Conservation (phyloP, 1,139 yeast genomes). For the Debaryomyces nepalensis region DNA sequence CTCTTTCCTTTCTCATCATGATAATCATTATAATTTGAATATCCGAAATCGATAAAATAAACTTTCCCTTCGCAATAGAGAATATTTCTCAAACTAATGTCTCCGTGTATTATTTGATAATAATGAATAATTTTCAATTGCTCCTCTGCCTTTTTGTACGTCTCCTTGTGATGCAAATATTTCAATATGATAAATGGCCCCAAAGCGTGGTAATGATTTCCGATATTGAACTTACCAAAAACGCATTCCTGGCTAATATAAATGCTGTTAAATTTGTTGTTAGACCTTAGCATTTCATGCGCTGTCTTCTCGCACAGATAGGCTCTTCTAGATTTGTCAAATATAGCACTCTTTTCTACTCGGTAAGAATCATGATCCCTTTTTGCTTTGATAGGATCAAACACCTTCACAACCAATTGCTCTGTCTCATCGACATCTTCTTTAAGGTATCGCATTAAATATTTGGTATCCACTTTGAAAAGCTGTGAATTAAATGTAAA, state of each 20-base stretch:
- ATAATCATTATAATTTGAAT: not conserved
- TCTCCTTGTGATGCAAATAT: too few relatives aligned
- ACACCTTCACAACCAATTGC: constrained; percentile 2
- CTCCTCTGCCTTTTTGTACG: not conserved
- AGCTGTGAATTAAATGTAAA: not conserved
- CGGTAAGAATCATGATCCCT: not conserved
- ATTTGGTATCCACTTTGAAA: not conserved
- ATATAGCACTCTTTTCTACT: too few relatives aligned
- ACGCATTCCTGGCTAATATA: not conserved
- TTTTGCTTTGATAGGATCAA: constrained; percentile 3
- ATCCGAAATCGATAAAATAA: constrained; percentile 1
- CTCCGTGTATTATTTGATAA: constrained; percentile 3
- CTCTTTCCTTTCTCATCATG: not conserved
- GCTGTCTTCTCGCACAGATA: too few relatives aligned
- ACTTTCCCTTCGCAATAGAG: constrained; percentile 3
- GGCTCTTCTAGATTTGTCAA: too few relatives aligned
- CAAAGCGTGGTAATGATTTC: not conserved
- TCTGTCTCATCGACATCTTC: not conserved
- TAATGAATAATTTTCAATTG: constrained; percentile 4
- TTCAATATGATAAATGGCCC: too few relatives aligned
- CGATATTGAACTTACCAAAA: constrained; percentile 4
- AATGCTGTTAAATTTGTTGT: not conserved
- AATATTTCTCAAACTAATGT: constrained; percentile 5
- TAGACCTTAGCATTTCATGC: not conserved
- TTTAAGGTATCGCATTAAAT: not conserved